Evolutionary conservation across 179 eudicot species (phyloP).

Genomic region (Silene noctiflora): DNA sequence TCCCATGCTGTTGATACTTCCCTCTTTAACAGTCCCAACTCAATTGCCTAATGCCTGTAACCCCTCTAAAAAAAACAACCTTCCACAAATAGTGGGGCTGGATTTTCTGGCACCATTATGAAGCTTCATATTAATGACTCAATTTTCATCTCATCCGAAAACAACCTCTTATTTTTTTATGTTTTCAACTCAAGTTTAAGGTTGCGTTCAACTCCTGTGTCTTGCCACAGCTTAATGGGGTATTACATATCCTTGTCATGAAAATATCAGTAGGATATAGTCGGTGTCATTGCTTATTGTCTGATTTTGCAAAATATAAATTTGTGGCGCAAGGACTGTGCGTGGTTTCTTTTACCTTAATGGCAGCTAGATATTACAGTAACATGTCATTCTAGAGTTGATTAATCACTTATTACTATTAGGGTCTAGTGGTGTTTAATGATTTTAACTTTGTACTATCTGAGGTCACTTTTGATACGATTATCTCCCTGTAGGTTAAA

Average conservation of each 20-base stretch:
- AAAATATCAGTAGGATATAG: slow-evolving; percentile 1
- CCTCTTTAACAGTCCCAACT: not conserved
- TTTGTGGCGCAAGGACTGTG: not conserved
- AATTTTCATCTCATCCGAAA: not conserved
- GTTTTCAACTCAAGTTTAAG: not conserved
- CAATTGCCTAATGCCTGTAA: not conserved
- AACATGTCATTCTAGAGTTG: slow-evolving; percentile 7
- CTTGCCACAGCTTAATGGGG: not conserved
- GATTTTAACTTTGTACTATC: not conserved
- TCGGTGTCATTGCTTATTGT: not conserved
- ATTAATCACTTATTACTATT: not conserved
- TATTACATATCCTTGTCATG: not conserved
- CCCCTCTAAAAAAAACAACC: not conserved
- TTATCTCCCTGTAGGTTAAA: slow-evolving; percentile 52
- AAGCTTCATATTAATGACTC: not conserved
- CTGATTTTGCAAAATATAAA: slow-evolving; percentile 3
- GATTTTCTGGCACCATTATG: not conserved
- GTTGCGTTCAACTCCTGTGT: not conserved
- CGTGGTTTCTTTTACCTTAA: not conserved
- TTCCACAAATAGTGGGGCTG: not conserved
- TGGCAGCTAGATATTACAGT: slow-evolving; percentile 7
- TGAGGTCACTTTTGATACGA: slow-evolving; percentile 5
- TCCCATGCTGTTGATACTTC: too few relatives aligned
- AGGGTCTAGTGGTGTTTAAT: not conserved
- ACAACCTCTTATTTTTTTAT: not conserved